Conservation (phyloP, 495 filamentous ascomycete species). For the Rhypophila decipiens region DNA sequence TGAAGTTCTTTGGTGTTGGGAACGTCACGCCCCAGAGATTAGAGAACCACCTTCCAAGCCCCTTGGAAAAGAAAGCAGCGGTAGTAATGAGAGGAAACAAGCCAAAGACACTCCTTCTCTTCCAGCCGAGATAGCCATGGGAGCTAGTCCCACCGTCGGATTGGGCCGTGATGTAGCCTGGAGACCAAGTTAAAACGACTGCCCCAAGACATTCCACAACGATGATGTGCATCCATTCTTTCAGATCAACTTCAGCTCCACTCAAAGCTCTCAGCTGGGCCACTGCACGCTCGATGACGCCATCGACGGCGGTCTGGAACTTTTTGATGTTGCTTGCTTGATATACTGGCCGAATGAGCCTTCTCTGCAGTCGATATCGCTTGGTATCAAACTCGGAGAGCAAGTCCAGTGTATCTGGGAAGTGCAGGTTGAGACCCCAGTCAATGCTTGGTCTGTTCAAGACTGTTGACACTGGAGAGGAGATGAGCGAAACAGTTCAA, state of each 20-base stretch:
- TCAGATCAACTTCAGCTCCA: slow-evolving; percentile 29
- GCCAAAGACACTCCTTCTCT: slow-evolving; percentile 30
- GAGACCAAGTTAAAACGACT: slow-evolving; percentile 36
- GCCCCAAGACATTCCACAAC: slow-evolving; percentile 36
- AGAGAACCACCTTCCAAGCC: slow-evolving; percentile 13
- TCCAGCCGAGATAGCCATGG: slow-evolving; percentile 31
- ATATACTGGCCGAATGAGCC: slow-evolving; percentile 33
- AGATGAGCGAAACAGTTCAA: background rate
- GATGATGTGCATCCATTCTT: slow-evolving; percentile 38
- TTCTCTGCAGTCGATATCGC: slow-evolving; percentile 35
- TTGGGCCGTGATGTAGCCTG: slow-evolving; percentile 23
- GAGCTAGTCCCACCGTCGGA: slow-evolving; percentile 30
- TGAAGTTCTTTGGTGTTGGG: slow-evolving; percentile 21
- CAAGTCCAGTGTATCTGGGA: slow-evolving; percentile 29
- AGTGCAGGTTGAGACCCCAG: slow-evolving; percentile 12
- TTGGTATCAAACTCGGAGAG: slow-evolving; percentile 30
- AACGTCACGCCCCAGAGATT: slow-evolving; percentile 26
- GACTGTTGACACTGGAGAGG: slow-evolving; percentile 20
- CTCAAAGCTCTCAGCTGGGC: slow-evolving; percentile 14
- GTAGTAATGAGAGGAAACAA: slow-evolving; percentile 22
- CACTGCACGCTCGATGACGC: slow-evolving; percentile 21
- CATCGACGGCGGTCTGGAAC: slow-evolving; percentile 28
- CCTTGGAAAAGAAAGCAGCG: slow-evolving; percentile 10
- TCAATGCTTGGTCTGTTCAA: slow-evolving; percentile 19
- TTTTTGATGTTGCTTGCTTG: slow-evolving; percentile 26